Base-by-base conservation (phyloP, 192 early-diverging fungal genomes). In the Fimicolochytrium jonesii region DNA sequence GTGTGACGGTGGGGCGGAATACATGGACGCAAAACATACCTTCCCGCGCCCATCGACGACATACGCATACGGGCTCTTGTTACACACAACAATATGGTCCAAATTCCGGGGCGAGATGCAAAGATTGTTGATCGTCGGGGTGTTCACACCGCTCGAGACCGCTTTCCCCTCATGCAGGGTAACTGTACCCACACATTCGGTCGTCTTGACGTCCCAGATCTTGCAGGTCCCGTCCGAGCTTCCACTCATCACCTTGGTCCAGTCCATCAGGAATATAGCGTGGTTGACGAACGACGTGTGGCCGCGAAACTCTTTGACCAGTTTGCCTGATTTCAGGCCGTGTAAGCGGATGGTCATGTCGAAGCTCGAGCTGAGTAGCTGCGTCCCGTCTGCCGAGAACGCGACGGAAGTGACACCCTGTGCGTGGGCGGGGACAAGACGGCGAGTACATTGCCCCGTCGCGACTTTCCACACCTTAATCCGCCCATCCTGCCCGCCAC, bases 311-410 rank as follows among this genome's bases (percentile, higher is more conserved):
- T 96, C 92, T 49, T 93, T 91, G 3, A 97, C 70, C 63, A 86
- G 86, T 45, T 94, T 95, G 9, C 94, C 94, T 0, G 90, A 93
- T 70, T 95, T 94, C 15, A 96, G 67, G 13, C 94, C 95, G 68
- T 95, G 92, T 22, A 98, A 86, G 86, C 88, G 77, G 11, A 94
- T 55, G 11, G 85, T 87, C 26, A 77, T 73, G 65, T 95, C 94
- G 65, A 90, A 90, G 2, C 91, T 88, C 2, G 82, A 71, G 56
- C 87, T 91, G 2, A 97, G 76, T 0, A 99, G 70, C 61, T 94
- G 87, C 6, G 81, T 77, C 9, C 87, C 86, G 59, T 95, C 92
- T 4, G 77, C 77, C 28, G 76, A 89, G 57, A 99, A 94, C 29
- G 70, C 72, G 0, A 94, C 74, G 22, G 87, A 86, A 0, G 92